These are phyloP conservation scores for Neurospora pannonica DNA, from an alignment of 495 filamentous ascomycete species.

Conservation along the genomic window DNA sequence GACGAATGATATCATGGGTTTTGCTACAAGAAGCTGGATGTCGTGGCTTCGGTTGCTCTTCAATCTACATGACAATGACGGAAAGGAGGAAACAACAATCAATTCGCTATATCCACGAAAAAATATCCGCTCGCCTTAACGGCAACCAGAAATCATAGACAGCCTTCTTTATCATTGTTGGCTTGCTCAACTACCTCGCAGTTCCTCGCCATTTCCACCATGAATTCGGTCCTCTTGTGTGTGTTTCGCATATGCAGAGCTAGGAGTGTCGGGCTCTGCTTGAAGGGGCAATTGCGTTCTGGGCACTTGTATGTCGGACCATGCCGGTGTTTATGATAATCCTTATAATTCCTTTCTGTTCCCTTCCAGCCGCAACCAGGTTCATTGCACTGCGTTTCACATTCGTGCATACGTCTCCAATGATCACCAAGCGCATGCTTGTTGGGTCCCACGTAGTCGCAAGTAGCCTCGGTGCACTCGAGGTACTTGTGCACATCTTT, in stretches of 20 bases:
- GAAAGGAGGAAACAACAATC: neutral
- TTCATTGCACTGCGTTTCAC: neutral
- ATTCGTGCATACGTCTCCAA: neutral
- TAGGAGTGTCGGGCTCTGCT: neutral
- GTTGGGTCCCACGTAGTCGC: neutral
- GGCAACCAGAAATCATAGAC: too few relatives aligned
- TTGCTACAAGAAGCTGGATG: neutral
- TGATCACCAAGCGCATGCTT: accelerated
- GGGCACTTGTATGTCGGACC: neutral
- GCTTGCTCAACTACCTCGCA: neutral
- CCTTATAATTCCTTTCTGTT: neutral
- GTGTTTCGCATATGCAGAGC: accelerated
- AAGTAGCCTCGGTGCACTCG: neutral
- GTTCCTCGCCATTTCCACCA: neutral
- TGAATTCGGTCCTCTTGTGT: neutral
- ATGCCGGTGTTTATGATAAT: neutral
- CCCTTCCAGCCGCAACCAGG: neutral
- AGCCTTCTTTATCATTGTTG: neutral
- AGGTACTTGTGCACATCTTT: neutral
- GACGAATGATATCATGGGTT: neutral
- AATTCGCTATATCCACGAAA: neutral
- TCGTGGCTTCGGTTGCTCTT: neutral
- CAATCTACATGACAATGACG: neutral
- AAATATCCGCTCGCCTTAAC: too few relatives aligned
- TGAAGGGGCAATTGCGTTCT: neutral